These are phyloP conservation scores for Phytophthora podocarpi DNA, from an alignment of 352 stramenopile species.

Conservation along the genomic window DNA sequence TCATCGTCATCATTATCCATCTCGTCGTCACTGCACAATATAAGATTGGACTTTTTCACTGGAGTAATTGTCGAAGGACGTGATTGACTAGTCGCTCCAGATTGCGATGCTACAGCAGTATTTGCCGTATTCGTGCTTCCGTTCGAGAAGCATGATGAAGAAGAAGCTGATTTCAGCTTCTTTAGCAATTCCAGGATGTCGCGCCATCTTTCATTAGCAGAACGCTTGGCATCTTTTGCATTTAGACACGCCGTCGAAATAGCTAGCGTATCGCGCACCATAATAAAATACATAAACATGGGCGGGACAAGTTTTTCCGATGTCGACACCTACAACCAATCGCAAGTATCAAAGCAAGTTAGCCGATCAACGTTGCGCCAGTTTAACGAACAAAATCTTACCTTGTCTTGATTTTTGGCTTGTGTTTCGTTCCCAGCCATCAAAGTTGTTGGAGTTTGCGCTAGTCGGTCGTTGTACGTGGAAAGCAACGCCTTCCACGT, in stretches of 20 bases:
- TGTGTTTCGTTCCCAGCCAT: constrained; percentile 77
- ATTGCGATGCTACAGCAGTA: not conserved
- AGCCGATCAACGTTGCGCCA: not conserved
- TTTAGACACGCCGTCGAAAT: constrained; percentile 70
- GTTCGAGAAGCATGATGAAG: constrained; percentile 5
- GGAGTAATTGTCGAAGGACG: not conserved
- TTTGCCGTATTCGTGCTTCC: constrained; percentile 8
- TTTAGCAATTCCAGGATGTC: constrained; percentile 61
- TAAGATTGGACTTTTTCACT: constrained; percentile 41
- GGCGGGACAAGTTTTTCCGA: constrained; percentile 45
- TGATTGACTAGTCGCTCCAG: constrained; percentile 7
- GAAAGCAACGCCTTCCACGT: constrained; percentile 56
- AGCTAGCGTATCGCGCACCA: constrained; percentile 42
- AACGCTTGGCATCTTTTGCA: constrained; percentile 74
- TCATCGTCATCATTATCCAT: constrained; percentile 66
- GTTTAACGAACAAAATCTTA: constrained; percentile 3
- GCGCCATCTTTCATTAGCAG: constrained; percentile 72
- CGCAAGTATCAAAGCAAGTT: not conserved
- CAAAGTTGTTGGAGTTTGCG: constrained; percentile 51
- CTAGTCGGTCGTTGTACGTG: constrained; percentile 54
- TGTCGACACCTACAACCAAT: constrained; percentile 24
- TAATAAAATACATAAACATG: constrained; percentile 63
- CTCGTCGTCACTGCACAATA: constrained; percentile 70
- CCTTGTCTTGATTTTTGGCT: constrained; percentile 44
- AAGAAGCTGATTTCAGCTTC: constrained; percentile 19